phyloP scores from a whole-genome alignment of 225 moss, liverwort and hornwort genomes.

The Climacium dendroides region DNA sequence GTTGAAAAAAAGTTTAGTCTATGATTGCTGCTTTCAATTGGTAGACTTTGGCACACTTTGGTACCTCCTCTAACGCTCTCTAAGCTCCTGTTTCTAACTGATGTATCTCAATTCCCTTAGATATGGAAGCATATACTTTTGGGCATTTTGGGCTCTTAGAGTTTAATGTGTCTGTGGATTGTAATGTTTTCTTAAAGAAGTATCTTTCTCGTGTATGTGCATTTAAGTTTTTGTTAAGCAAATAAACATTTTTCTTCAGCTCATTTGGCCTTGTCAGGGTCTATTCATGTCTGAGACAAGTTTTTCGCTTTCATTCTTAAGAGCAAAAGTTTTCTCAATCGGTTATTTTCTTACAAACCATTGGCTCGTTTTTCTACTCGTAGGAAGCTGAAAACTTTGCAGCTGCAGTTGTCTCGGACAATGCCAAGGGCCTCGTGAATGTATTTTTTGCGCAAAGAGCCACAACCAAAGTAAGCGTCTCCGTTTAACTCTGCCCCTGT shows the following conservation, averaged over 20 bases:
- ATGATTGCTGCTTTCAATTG: background rate
- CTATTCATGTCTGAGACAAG: background rate
- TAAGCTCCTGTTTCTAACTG: background rate
- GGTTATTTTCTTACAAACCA: background rate
- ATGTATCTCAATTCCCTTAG: background rate
- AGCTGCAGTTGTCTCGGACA: slow-evolving; percentile 66
- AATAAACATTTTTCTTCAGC: background rate
- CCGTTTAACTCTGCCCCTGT: background rate
- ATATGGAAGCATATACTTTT: background rate
- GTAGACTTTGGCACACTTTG: background rate
- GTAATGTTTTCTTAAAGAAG: background rate
- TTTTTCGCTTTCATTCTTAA: background rate
- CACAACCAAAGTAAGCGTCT: slow-evolving; percentile 55
- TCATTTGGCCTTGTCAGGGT: background rate
- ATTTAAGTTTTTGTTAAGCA: background rate
- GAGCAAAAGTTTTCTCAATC: background rate
- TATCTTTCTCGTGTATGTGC: background rate
- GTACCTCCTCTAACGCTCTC: background rate
- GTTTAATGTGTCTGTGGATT: background rate
- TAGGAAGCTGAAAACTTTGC: slow-evolving; percentile 74
- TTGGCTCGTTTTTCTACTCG: background rate
- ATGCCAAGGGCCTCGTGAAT: slow-evolving; percentile 75
- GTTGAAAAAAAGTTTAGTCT: background rate
- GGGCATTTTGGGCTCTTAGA: background rate
- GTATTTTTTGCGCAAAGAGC: slow-evolving; percentile 87